Evolutionary conservation across 352 stramenopile genomes (phyloP), one percentile per base, ranked within the genome.

Genomic region (Pythium utonaiense): DNA sequence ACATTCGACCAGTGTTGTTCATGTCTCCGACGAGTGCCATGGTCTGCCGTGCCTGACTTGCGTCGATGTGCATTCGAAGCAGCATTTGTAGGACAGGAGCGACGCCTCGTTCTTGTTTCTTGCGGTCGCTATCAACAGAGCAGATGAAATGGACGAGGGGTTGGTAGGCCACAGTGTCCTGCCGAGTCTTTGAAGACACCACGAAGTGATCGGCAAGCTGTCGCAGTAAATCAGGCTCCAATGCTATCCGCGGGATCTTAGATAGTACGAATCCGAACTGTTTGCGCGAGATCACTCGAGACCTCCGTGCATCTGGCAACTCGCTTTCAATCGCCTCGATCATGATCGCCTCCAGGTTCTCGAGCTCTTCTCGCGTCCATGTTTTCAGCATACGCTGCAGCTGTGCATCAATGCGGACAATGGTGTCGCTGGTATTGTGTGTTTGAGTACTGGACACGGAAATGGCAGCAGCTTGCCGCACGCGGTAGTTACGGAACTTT

Each of bases 181-280:
- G 24, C 9, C 69, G 36, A 8, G 60, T 55, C 14, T 44, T 62
- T 1, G 42, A 44, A 10, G 49, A 16, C 1, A 78, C 48, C 3
- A 62, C 67, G 22, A 89, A 89, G 53, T 81, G 71, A 7, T 75
- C 61, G 52, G 77, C 70, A 9, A 89, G 53, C 10, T 73, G 61
- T 19, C 57, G 64, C 16, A 89, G 53, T 21, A 87, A 19, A 2
- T 58, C 14, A 16, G 76, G 72, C 28, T 72, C 65, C 12, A 89
- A 57, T 5, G 74, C 77, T 24, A 89, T 55, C 4, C 66, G 66
- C 3, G 74, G 65, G 3, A 61, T 60, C 56, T 88, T 77, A 2
- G 74, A 78, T 0, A 86, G 48, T 22, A 84, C 71, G 57, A 83
- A 89, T 3, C 66, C 59, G 3, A 89, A 40, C 40, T 88, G 80